Percentiles rank a stretch among this genome's conserved stretches.
phyloP scores from a whole-genome alignment of 2,329 filamentous ascomycete genomes.

The Fusarium compactum region DNA sequence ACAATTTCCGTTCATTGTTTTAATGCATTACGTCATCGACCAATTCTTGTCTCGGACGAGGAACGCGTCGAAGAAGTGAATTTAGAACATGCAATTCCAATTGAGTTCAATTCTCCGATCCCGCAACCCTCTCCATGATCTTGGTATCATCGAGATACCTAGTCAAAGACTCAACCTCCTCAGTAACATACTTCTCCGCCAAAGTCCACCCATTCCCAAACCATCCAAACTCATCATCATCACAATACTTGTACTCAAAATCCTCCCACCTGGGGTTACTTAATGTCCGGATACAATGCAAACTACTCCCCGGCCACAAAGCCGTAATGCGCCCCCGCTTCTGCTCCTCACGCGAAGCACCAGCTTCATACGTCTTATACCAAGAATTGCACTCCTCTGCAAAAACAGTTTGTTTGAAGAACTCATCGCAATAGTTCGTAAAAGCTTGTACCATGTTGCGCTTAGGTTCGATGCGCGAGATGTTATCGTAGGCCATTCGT shows the following conservation, averaged over 20 bases:
- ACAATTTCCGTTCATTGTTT: neutral
- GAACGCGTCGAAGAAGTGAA: neutral
- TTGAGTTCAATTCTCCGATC: accelerated
- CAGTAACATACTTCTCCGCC: constrained; percentile 14
- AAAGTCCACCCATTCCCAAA: constrained; percentile 24
- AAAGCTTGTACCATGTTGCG: neutral
- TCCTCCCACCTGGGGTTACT: constrained; percentile 21
- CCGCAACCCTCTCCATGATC: neutral
- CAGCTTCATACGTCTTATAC: constrained; percentile 20
- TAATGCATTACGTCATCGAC: neutral
- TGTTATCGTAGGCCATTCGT: constrained; percentile 18
- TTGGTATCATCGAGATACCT: constrained; percentile 24
- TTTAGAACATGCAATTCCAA: neutral
- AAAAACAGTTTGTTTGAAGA: constrained; percentile 16
- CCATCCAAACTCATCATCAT: constrained; percentile 25
- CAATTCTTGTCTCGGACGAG: accelerated
- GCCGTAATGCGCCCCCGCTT: constrained; percentile 7
- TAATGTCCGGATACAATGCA: constrained; percentile 12
- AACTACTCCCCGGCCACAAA: constrained; percentile 15
- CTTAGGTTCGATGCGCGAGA: constrained; percentile 9
- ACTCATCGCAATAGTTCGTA: constrained; percentile 2
- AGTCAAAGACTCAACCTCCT: constrained; percentile 19
- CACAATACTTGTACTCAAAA: constrained; percentile 17
- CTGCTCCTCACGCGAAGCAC: constrained; percentile 10
- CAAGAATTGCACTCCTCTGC: constrained; percentile 24